These are phyloP conservation scores for Trichophyton rubrum DNA, from an alignment of 2,329 filamentous ascomycete genomes.

Conservation along the genomic window DNA sequence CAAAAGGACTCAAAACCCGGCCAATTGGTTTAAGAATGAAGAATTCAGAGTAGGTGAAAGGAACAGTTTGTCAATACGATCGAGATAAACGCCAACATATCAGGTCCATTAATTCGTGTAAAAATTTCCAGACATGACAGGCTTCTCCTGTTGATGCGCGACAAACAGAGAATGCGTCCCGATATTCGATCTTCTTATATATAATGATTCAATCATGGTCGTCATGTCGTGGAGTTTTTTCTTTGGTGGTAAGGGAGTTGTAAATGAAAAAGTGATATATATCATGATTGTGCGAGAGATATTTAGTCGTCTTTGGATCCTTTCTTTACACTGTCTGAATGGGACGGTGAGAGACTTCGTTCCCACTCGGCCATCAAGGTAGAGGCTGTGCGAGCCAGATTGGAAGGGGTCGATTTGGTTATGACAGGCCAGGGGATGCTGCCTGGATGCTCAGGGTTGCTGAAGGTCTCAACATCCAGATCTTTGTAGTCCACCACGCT, in stretches of 20 bases:
- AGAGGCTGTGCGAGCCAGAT: conserved; percentile 69
- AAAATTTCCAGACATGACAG: background rate
- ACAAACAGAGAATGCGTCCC: background rate
- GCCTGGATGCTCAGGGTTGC: conserved; percentile 25
- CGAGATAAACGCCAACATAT: background rate
- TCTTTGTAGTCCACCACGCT: conserved; percentile 30
- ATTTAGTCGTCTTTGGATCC: conserved; percentile 1
- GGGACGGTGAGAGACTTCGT: conserved; percentile 50
- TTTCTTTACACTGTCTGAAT: background rate
- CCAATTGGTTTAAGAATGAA: background rate
- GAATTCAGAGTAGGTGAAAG: background rate
- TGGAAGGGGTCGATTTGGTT: conserved; percentile 59
- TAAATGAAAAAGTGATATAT: background rate
- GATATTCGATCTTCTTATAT: background rate
- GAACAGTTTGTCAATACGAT: background rate
- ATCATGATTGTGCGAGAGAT: background rate
- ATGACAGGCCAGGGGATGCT: conserved; percentile 55
- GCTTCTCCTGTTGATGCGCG: background rate
- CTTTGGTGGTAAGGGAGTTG: background rate
- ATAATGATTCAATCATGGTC: background rate
- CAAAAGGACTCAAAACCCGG: background rate
- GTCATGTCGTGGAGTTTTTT: background rate
- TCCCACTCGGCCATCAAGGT: conserved; percentile 89
- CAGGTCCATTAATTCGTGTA: background rate
- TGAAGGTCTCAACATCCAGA: conserved; percentile 16